Percentiles rank a stretch among this genome's conserved stretches.
Conservation (phyloP, 345 rosid genomes). For the Populus nigra region DNA sequence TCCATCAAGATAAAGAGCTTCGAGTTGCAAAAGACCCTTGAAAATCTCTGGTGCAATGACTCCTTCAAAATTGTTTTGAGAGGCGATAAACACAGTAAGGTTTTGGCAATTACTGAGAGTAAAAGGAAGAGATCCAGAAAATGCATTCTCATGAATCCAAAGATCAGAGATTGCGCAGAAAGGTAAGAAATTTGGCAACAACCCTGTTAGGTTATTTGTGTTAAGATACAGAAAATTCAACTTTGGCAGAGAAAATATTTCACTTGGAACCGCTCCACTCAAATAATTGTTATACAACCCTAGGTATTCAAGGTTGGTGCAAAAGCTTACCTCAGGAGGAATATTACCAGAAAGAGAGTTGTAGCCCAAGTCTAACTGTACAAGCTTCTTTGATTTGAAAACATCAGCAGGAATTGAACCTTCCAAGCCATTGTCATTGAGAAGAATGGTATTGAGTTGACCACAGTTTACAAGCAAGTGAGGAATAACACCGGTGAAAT, state of each 20-base stretch:
- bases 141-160: conserved; percentile 35
- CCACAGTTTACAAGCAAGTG: conserved; percentile 30
- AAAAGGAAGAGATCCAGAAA: conserved; percentile 28
- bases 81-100: conserved; percentile 30
- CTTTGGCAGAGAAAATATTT: conserved; percentile 27
- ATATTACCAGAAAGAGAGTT: conserved; percentile 36
- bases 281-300: conserved; percentile 37
- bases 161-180: conserved; percentile 25
- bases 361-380: conserved; percentile 27
- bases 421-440: conserved; percentile 29
- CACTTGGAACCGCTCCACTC: conserved; percentile 32
- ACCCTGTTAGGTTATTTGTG: conserved; percentile 40
- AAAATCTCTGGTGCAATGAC: conserved; percentile 24
- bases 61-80: conserved; percentile 29
- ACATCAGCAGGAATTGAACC: conserved; percentile 31
- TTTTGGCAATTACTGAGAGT: conserved; percentile 27
- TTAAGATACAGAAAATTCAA: conserved; percentile 27
- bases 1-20: conserved; percentile 28
- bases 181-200: conserved; percentile 27
- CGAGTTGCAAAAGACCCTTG: conserved; percentile 26
- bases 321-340: conserved; percentile 37
- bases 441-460: conserved; percentile 27
- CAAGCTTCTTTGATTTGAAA: conserved; percentile 29
- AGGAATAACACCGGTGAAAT: conserved; percentile 36
- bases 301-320: conserved; percentile 33